Evolutionary conservation across 345 rosid genomes (phyloP).

Genomic region (Conringia planisiliqua): DNA sequence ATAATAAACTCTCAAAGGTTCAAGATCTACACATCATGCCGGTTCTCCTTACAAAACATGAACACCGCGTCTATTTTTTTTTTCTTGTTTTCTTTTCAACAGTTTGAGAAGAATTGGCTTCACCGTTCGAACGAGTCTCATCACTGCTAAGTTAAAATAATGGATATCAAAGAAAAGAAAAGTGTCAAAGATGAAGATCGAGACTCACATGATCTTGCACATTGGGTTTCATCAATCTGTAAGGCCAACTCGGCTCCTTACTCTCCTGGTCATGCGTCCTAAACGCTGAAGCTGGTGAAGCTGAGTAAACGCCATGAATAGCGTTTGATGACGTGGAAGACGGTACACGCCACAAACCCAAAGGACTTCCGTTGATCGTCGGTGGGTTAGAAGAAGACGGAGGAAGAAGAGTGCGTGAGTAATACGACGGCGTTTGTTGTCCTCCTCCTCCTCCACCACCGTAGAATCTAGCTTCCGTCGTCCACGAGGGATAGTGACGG

Average conservation of each 20-base stretch:
- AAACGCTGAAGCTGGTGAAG: slow-evolving; percentile 16
- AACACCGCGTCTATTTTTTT: neutral
- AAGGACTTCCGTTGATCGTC: slow-evolving; percentile 65
- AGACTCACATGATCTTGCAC: slow-evolving; percentile 87
- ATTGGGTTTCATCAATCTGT: slow-evolving; percentile 41
- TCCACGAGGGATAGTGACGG: slow-evolving; percentile 50
- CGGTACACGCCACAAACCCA: slow-evolving; percentile 75
- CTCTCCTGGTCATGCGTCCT: slow-evolving; percentile 17
- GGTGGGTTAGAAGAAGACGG: slow-evolving; percentile 34
- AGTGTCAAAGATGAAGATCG: slow-evolving; percentile 84
- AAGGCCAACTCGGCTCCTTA: slow-evolving; percentile 23
- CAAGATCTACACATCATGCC: slow-evolving; percentile 26
- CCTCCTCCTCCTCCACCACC: slow-evolving; percentile 54
- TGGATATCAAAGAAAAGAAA: neutral
- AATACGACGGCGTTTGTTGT: slow-evolving; percentile 43
- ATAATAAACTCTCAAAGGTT: slow-evolving; percentile 16
- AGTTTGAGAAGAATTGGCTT: slow-evolving; percentile 7
- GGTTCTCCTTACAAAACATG: slow-evolving; percentile 3
- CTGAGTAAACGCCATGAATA: slow-evolving; percentile 27
- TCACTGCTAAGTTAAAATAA: slow-evolving; percentile 14
- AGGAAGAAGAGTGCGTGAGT: slow-evolving; percentile 40
- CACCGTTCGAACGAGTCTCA: slow-evolving; percentile 8
- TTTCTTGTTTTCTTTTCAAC: neutral
- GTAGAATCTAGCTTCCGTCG: slow-evolving; percentile 46
- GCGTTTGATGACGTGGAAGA: slow-evolving; percentile 36